phyloP scores from a whole-genome alignment of 2,329 filamentous ascomycete species.

The Fusarium staphyleae region DNA sequence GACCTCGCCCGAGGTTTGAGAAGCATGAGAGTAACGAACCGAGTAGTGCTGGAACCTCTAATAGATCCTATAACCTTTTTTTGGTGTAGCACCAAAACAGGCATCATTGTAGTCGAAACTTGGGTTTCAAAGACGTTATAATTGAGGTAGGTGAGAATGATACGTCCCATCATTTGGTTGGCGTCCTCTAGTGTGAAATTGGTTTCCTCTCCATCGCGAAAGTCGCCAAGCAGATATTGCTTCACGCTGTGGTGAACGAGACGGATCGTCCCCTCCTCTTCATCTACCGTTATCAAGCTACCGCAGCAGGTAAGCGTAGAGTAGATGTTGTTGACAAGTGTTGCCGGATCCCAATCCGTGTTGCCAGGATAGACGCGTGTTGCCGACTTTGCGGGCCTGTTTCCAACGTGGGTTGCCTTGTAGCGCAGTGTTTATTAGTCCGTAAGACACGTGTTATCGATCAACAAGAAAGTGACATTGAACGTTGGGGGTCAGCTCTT shows the following conservation, averaged over 20 bases:
- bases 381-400: slow-evolving; percentile 50
- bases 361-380: slow-evolving; percentile 47
- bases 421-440: too few relatives aligned
- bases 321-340: slow-evolving; percentile 37
- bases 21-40: too few relatives aligned
- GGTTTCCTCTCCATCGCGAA: not conserved
- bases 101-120: not conserved
- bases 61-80: not conserved
- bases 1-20: too few relatives aligned
- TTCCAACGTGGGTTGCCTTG: too few relatives aligned
- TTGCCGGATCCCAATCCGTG: slow-evolving; percentile 32
- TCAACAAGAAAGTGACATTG: too few relatives aligned
- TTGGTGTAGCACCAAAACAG: not conserved
- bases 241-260: slow-evolving; percentile 48
- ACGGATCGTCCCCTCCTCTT: slow-evolving; percentile 44
- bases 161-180: slow-evolving; percentile 1
- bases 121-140: slow-evolving; percentile 9
- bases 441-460: too few relatives aligned
- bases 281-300: slow-evolving; percentile 46
- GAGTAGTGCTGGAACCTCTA: too few relatives aligned
- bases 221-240: slow-evolving; percentile 42
- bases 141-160: slow-evolving; percentile 5
- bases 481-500: too few relatives aligned
- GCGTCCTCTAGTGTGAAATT: slow-evolving; percentile 1
- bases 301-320: slow-evolving; percentile 43